Conservation (phyloP, 208 protist species). For the Wallacemonas sp. region DNA sequence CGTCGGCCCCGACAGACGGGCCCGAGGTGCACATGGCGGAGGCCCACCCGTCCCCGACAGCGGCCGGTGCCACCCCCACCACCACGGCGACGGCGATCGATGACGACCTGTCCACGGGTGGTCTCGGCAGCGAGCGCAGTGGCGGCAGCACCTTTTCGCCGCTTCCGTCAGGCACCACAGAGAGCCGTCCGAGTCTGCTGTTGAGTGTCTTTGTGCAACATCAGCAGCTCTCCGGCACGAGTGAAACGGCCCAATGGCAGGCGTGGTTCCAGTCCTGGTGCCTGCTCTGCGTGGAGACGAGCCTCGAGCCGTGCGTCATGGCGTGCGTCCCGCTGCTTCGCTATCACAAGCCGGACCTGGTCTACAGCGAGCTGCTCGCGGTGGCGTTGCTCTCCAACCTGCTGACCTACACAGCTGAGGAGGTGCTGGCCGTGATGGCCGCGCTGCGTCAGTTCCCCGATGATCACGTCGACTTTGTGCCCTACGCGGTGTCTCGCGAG, state of each 20-base stretch:
- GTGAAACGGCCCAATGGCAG: conserved; percentile 41
- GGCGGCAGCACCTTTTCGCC: neutral
- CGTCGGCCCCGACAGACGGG: no score
- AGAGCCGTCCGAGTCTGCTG: neutral
- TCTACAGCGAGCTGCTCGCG: conserved; percentile 71
- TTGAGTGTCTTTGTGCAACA: neutral
- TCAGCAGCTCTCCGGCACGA: neutral
- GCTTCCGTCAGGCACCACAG: neutral
- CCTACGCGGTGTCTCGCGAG: conserved; percentile 63
- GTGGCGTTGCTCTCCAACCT: conserved; percentile 75
- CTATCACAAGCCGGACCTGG: conserved; percentile 59
- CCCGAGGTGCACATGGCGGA: no score
- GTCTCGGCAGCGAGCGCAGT: no score
- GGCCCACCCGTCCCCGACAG: no score
- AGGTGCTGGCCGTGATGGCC: conserved; percentile 55
- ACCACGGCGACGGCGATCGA: neutral
- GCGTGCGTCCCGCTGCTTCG: conserved; percentile 60
- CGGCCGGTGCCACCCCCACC: neutral
- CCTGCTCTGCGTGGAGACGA: conserved; percentile 53
- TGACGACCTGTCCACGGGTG: no score
- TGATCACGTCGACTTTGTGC: conserved; percentile 50
- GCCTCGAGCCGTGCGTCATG: conserved; percentile 52
- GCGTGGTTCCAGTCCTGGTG: conserved; percentile 77
- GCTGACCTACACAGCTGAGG: conserved; percentile 34
- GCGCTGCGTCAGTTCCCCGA: conserved; percentile 57